These are phyloP conservation scores for Helianthus annuus DNA, from an alignment of 129 eudicot species.

Conservation along the genomic window DNA sequence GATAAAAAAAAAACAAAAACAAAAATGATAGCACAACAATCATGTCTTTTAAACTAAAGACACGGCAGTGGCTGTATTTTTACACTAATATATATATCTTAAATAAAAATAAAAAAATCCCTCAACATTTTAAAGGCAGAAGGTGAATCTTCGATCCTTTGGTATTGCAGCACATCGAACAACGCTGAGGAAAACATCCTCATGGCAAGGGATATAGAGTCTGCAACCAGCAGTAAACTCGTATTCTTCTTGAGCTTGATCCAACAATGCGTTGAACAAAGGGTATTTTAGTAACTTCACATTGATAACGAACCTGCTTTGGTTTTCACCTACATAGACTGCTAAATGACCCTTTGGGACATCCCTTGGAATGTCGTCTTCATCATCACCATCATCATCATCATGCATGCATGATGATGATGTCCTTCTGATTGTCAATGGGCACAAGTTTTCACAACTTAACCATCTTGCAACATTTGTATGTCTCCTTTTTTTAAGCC, in stretches of 20 bases:
- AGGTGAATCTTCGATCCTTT: constrained; percentile 17
- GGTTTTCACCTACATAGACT: constrained; percentile 55
- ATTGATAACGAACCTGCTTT: constrained; percentile 44
- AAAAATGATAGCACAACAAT: too few relatives aligned
- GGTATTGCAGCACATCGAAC: constrained; percentile 28
- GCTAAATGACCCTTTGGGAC: constrained; percentile 62
- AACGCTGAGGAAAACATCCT: constrained; percentile 40
- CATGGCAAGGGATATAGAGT: constrained; percentile 54
- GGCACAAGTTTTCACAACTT: constrained; percentile 28
- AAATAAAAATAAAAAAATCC: constrained; percentile 1
- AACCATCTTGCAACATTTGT: constrained; percentile 24
- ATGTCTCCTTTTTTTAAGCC: constrained; percentile 36
- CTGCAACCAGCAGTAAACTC: constrained; percentile 40
- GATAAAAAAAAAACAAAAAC: too few relatives aligned
- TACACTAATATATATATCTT: not conserved
- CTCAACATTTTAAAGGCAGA: constrained; percentile 40
- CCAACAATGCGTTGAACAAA: constrained; percentile 40
- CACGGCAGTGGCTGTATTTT: constrained; percentile 8
- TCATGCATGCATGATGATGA: constrained; percentile 17
- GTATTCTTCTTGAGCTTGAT: constrained; percentile 46
- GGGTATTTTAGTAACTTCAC: constrained; percentile 49
- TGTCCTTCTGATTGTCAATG: constrained; percentile 20
- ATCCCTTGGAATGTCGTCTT: constrained; percentile 42
- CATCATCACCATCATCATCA: constrained; percentile 9
- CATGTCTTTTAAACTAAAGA: too few relatives aligned